Conservation (phyloP, 2,329 filamentous ascomycete species). For the Ceratocystis eucalypticola region DNA sequence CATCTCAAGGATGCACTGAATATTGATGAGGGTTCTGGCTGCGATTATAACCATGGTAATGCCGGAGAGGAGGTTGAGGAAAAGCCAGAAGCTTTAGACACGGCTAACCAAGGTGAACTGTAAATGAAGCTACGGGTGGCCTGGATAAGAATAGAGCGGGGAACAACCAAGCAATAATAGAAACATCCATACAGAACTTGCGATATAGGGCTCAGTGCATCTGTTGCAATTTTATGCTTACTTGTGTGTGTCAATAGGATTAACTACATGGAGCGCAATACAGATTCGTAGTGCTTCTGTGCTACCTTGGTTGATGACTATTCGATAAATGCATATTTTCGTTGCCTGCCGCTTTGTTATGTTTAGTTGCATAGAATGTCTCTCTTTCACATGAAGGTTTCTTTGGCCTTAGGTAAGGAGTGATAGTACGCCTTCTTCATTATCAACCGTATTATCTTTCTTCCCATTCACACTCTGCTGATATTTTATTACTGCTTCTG, state of each 20-base stretch:
- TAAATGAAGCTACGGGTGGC: neutral
- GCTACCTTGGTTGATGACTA: neutral
- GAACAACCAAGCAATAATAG: neutral
- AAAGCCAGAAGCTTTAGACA: conserved; percentile 13
- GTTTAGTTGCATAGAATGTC: conserved; percentile 7
- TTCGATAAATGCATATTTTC: neutral
- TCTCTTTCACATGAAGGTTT: conserved; percentile 1
- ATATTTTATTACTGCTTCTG: neutral
- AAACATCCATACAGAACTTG: neutral
- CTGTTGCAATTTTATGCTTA: too few species aligned
- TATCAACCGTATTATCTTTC: neutral
- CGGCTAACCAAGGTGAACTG: neutral
- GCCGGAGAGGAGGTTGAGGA: conserved; percentile 12
- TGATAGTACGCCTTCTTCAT: neutral
- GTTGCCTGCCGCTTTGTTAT: neutral
- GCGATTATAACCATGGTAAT: neutral
- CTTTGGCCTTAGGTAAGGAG: neutral
- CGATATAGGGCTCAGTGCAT: too few species aligned
- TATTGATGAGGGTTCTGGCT: neutral
- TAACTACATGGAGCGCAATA: too few species aligned
- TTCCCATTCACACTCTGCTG: neutral
- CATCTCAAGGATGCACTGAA: conserved; percentile 13
- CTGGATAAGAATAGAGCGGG: neutral
- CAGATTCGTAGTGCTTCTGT: neutral
- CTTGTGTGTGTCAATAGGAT: too few species aligned